These are phyloP conservation scores for Turritis glabra DNA, from an alignment of 345 rosid species.

Conservation along the genomic window DNA sequence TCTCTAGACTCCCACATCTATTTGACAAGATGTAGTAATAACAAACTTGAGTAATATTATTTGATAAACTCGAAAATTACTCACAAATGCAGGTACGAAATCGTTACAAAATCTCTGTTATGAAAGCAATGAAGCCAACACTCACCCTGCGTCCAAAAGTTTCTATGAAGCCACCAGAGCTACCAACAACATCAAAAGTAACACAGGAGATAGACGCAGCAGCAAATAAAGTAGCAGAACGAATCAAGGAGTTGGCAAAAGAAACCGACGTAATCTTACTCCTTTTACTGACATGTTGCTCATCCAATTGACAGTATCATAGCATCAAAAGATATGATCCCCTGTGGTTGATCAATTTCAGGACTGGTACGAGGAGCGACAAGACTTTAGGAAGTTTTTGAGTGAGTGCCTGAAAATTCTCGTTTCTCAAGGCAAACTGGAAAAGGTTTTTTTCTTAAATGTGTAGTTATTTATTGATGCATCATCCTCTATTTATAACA, in stretches of 20 bases:
- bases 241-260: neutral
- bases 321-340: neutral
- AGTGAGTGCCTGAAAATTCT: slow-evolving; percentile 62
- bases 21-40: neutral
- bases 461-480: neutral
- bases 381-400: slow-evolving; percentile 56
- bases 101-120: slow-evolving; percentile 52
- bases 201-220: slow-evolving; percentile 54
- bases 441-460: slow-evolving; percentile 62
- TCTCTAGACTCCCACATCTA: neutral
- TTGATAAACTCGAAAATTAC: neutral
- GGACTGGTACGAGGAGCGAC: slow-evolving; percentile 53
- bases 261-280: neutral
- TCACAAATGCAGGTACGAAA: slow-evolving; percentile 51
- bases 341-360: slow-evolving; percentile 40
- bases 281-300: too few species aligned
- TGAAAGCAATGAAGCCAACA: slow-evolving; percentile 39
- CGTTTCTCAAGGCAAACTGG: slow-evolving; percentile 61
- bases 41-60: neutral
- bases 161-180: neutral
- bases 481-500: neutral
- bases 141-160: slow-evolving; percentile 35
- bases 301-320: neutral
- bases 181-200: slow-evolving; percentile 29
- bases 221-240: slow-evolving; percentile 23